Percentiles rank a stretch among this genome's conserved stretches.
Conservation (phyloP, 805 yeast species). For the Ogataea trehaloabstinens region DNA sequence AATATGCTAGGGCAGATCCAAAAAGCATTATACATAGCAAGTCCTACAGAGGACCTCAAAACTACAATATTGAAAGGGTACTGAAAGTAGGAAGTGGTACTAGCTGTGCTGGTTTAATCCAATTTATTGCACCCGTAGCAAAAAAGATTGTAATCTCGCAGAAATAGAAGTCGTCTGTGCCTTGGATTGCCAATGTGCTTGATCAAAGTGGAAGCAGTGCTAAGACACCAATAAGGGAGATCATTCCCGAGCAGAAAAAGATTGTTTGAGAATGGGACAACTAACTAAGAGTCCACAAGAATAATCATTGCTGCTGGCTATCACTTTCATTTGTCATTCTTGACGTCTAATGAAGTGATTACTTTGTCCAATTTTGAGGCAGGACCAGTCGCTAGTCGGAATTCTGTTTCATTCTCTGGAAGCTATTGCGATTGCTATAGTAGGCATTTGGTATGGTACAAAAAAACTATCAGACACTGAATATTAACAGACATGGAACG, state of each 20-base stretch:
- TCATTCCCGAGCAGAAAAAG: no score
- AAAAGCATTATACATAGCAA: not conserved
- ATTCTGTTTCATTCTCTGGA: conserved; percentile 46
- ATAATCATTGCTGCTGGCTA: conserved; percentile 76
- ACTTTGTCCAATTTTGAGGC: conserved; percentile 35
- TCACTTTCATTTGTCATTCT: conserved; percentile 57
- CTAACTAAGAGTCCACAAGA: conserved; percentile 44
- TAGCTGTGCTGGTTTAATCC: conserved; percentile 12
- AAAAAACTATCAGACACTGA: conserved; percentile 6
- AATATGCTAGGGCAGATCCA: not conserved
- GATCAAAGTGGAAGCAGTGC: no score
- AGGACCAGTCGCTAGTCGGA: conserved; percentile 25
- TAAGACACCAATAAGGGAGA: no score
- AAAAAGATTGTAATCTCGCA: no score
- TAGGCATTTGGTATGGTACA: conserved; percentile 49
- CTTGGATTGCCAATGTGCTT: no score
- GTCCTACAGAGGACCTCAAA: not conserved
- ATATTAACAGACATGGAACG: conserved; percentile 5
- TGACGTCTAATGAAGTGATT: conserved; percentile 29
- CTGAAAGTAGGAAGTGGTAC: not conserved
- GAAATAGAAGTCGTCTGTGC: no score
- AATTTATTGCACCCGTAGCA: no score
- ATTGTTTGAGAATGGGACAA: conserved; percentile 49
- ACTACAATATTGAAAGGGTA: not conserved
- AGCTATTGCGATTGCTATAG: conserved; percentile 45